Evolutionary conservation across 2,329 filamentous ascomycete species (phyloP), one percentile per base, ranked within the genome.

Genomic region (Sclerotinia spermophila): DNA sequence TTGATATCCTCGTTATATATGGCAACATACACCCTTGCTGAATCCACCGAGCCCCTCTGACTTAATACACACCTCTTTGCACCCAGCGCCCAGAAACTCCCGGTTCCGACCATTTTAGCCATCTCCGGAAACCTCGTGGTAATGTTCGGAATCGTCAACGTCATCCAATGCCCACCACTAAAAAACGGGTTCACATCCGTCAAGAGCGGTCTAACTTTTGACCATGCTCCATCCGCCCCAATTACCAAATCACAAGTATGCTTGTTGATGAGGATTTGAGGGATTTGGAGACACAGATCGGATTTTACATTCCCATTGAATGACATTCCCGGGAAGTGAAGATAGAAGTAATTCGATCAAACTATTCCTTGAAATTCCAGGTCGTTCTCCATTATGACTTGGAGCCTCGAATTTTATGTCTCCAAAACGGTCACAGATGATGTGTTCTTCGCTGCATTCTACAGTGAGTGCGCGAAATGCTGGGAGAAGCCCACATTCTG

Each of bases 221-320:
- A 80, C 80, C 81, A 82, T 2, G 81, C 79, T 10, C 82, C 82
- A 74, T 81, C 80, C 0, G 80, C 94, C 21, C 82, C 81, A 35
- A 82, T 75, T 13, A 81, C 79, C 5, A 82, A 69, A 69, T 82
- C 82, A 61, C 78, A 82, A 11, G 62, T 44, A 21, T 64, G 38
- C 15, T n/a, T 53, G 42, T 38, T 67, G 35, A n/a, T 71, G 48
- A 17, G 71, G 27, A 27, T 33, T 27, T 33, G 55, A 40, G 11
- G 56, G 35, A 40, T 33, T 44, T 4, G 42, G n/a, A 30, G n/a
- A n/a, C 15, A 71, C 68, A 24, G 42, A 44, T 1, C 56, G n/a
- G 7, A 73, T 51, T 62, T 67, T 72, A n/a, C 62, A 68, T 13
- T 71, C 68, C 76, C 78, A 80, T 48, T 69, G 71, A 3, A 79